phyloP scores from a whole-genome alignment of 352 stramenopile species.

The Globisporangium ultimum region DNA sequence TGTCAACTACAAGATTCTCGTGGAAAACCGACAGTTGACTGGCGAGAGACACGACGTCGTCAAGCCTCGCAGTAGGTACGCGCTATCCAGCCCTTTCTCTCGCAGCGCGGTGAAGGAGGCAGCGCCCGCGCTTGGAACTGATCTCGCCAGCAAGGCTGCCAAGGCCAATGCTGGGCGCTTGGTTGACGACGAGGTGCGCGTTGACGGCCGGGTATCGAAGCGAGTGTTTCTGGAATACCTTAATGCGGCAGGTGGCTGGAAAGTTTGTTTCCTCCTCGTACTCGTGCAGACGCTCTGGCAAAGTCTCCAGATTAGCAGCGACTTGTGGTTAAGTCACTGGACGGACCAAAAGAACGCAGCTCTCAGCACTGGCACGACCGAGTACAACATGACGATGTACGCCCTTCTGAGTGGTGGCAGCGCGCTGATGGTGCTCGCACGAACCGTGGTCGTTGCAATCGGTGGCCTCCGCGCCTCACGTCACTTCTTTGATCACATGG shows the following conservation, averaged over 20 bases:
- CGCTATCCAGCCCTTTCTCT: no score
- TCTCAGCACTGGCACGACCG: no score
- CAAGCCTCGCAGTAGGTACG: no score
- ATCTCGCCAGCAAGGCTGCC: no score
- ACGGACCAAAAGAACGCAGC: conserved; percentile 21
- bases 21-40: conserved; percentile 8
- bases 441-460: conserved; percentile 17
- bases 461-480: conserved; percentile 23
- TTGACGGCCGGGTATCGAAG: no score
- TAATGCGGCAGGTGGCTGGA: background rate
- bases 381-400: conserved; percentile 26
- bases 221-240: no score
- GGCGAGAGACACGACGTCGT: background rate
- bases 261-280: conserved; percentile 7
- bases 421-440: conserved; percentile 27
- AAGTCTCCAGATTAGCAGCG: conserved; percentile 57
- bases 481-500: conserved; percentile 75
- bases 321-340: conserved; percentile 92
- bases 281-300: conserved; percentile 63
- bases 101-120: no score
- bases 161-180: no score
- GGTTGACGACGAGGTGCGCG: no score
- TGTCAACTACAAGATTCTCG: conserved; percentile 17
- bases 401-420: conserved; percentile 9
- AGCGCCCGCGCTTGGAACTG: no score